Base-by-base conservation (phyloP, 2,329 filamentous ascomycete genomes). In the Hypomyces perniciosus region DNA sequence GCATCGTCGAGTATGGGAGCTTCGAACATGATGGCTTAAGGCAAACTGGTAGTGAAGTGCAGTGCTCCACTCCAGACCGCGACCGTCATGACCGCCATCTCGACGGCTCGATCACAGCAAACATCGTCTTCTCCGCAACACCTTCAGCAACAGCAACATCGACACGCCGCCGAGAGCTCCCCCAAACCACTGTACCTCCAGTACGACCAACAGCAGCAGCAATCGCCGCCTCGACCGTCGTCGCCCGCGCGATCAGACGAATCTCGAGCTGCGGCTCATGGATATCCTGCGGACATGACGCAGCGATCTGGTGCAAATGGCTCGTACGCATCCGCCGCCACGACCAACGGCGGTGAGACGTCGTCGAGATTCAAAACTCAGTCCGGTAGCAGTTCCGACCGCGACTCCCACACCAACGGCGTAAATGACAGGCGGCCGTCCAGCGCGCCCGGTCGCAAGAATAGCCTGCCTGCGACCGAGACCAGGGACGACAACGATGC, bases 371-470 rank as follows among this genome's bases (percentile, higher is more conserved):
- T 63, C 54, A 60, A 57, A 33, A 56, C 57, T 12, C 56, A 60
- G 47, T 48, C 54, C 48, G 64, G 65, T 51, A 63, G 61, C 54
- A 61, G 56, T 52, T 58, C 58, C 53, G 58, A 63, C 54, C 59
- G 55, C 51, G 62, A 68, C 43, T 54, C 57, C 39, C 58, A 56
- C 41, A 61, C 54, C 51, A 59, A 63, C 52, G 61, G 56, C 38
- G 56, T 61, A 39, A 60, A 65, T 37, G 68, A 71, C 47, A 65
- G 61, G 48, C 72, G 75, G 10, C 73, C 73, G 26, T 72, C 71
- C 6, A 78, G 69, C 52, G 75, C 72, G 5, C 73, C 75, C 1
- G 72, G 69, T 13, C 69, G 69, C 50, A 72, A 73, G 41, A 68
- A 70, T 56, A 66, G 64, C 52, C 46, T 57, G 10, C 50, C 59